Conservation (phyloP, 2,329 filamentous ascomycete species). For the Graphilbum fragrans region DNA sequence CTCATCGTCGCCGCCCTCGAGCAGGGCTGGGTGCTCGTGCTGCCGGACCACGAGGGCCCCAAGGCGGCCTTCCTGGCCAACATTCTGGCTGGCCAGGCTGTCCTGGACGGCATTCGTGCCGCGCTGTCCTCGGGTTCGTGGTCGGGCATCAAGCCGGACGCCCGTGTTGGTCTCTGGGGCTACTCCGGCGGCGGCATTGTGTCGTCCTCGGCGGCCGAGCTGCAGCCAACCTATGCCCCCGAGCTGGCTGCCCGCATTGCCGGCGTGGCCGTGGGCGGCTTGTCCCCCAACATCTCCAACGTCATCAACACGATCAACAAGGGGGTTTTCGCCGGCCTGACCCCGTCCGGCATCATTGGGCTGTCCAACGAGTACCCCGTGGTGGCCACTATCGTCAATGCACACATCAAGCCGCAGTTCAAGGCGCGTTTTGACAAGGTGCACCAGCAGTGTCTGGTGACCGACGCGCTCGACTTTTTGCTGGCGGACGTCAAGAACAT, state of each 20-base stretch:
- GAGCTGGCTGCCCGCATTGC: conserved; percentile 21
- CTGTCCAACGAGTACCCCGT: conserved; percentile 8
- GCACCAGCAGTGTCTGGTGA: conserved; percentile 19
- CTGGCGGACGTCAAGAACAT: conserved; percentile 9
- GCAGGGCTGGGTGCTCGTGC: conserved; percentile 28
- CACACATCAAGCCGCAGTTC: conserved; percentile 9
- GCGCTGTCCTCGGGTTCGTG: conserved; percentile 13
- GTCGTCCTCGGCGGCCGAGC: conserved; percentile 31
- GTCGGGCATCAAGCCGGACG: conserved; percentile 10
- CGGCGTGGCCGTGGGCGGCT: conserved; percentile 27
- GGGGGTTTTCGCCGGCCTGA: conserved; percentile 14
- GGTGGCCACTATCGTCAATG: not conserved
- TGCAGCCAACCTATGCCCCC: conserved; percentile 32
- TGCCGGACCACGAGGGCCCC: conserved; percentile 31
- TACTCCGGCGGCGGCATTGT: conserved; percentile 37
- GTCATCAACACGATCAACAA: conserved; percentile 22
- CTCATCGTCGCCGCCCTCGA: conserved; percentile 22
- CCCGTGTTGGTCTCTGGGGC: conserved; percentile 33
- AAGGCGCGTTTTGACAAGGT: conserved; percentile 13
- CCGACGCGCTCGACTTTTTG: conserved; percentile 24
- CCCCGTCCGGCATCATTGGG: conserved; percentile 11
- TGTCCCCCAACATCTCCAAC: conserved; percentile 25
- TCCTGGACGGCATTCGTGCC: no score
- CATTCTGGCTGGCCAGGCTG: conserved; percentile 24
- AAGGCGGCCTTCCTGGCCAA: conserved; percentile 27